These are phyloP conservation scores for Mycena vulgaris DNA, from an alignment of 768 basidiomycete species.

Conservation along the genomic window DNA sequence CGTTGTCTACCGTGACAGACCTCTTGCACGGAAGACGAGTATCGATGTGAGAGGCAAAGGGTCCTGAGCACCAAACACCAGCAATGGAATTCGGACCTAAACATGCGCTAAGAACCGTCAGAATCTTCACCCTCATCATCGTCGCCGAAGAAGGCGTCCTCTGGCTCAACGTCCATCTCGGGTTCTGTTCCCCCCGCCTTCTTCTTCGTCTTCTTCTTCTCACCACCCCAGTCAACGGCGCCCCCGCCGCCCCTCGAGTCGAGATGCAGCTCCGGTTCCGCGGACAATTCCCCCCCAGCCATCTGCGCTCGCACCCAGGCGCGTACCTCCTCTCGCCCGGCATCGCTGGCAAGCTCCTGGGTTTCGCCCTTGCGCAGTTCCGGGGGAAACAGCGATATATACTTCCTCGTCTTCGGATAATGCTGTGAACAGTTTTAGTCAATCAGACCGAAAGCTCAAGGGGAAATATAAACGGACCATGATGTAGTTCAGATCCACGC, in stretches of 20 bases:
- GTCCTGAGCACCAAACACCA: background rate
- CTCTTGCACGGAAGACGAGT: too few species aligned
- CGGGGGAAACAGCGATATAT: slow-evolving; percentile 91
- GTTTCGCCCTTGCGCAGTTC: slow-evolving; percentile 62
- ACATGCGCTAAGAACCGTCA: slow-evolving; percentile 18
- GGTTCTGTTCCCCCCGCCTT: slow-evolving; percentile 1
- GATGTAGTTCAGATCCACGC: slow-evolving; percentile 94
- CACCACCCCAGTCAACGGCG: slow-evolving; percentile 20
- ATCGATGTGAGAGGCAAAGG: too few species aligned
- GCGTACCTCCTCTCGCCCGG: slow-evolving; percentile 72
- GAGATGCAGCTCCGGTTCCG: slow-evolving; percentile 70
- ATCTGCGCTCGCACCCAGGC: slow-evolving; percentile 72
- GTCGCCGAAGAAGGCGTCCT: slow-evolving; percentile 37
- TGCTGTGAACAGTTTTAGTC: slow-evolving; percentile 65
- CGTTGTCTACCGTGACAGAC: too few species aligned
- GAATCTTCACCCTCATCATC: slow-evolving; percentile 24
- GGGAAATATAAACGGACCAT: slow-evolving; percentile 63
- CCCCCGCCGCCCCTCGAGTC: slow-evolving; percentile 35
- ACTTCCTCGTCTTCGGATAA: slow-evolving; percentile 89
- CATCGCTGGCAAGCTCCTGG: slow-evolving; percentile 55
- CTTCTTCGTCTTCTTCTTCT: slow-evolving; percentile 25
- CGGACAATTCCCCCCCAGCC: slow-evolving; percentile 69
- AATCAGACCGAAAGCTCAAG: background rate
- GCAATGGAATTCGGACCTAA: background rate
- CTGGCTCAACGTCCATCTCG: slow-evolving; percentile 3